Conservation (phyloP, 306 rosid genomes). For the Inga leiocalycina region DNA sequence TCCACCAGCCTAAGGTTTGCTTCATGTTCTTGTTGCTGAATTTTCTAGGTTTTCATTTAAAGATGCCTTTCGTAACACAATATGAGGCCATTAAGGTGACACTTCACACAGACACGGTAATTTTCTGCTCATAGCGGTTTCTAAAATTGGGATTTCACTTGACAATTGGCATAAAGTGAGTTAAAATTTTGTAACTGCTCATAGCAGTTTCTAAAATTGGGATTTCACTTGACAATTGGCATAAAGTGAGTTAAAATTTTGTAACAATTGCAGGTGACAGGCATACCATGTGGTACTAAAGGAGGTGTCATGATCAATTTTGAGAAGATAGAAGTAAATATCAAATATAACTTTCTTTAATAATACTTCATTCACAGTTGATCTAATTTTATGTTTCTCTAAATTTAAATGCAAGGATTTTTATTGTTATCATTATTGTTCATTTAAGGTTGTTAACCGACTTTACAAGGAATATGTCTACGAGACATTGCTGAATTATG, state of each 20-base stretch:
- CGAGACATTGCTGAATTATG: slow-evolving; percentile 83
- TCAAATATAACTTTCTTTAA: not conserved
- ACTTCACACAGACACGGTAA: slow-evolving; percentile 92
- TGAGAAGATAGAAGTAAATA: slow-evolving; percentile 86
- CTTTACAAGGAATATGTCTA: slow-evolving; percentile 74
- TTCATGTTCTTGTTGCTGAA: slow-evolving; percentile 13
- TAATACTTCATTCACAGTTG: not conserved
- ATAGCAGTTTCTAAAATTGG: not conserved
- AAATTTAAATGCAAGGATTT: slow-evolving; percentile 17
- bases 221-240: slow-evolving; percentile 27
- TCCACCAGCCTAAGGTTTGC: not conserved
- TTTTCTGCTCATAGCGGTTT: slow-evolving; percentile 27
- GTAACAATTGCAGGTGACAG: slow-evolving; percentile 64
- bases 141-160: slow-evolving; percentile 19
- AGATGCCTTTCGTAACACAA: slow-evolving; percentile 83
- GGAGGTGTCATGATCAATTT: slow-evolving; percentile 96
- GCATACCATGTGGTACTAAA: slow-evolving; percentile 96
- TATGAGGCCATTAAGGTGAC: slow-evolving; percentile 92
- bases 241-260: not conserved
- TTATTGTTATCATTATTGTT: slow-evolving; percentile 12
- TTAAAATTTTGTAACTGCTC: slow-evolving; percentile 4
- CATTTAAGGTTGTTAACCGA: slow-evolving; percentile 79
- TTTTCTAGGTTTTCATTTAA: slow-evolving; percentile 79
- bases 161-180: slow-evolving; percentile 16
- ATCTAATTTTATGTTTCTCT: slow-evolving; percentile 7